Evolutionary conservation across 768 basidiomycete species (phyloP).

Genomic region (Suillus placidus): DNA sequence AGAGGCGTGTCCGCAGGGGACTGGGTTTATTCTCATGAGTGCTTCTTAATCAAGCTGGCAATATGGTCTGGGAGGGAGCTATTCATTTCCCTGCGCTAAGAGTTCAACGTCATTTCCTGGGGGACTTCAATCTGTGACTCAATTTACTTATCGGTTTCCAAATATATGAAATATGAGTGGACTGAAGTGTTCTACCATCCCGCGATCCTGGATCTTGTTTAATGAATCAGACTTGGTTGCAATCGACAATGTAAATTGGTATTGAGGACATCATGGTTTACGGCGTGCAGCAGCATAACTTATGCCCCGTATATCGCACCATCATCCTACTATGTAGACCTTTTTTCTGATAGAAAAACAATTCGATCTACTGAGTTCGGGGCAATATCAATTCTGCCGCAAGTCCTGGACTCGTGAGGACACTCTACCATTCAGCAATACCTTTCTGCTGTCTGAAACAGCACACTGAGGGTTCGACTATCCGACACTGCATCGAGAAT

Average conservation of each 20-base stretch:
- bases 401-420: too few relatives aligned
- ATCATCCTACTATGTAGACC: too few relatives aligned
- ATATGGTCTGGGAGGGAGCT: background rate
- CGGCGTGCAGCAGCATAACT: too few relatives aligned
- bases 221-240: conserved; percentile 23
- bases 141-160: background rate
- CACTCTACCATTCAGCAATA: too few relatives aligned
- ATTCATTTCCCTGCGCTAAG: background rate
- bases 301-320: too few relatives aligned
- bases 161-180: conserved; percentile 32
- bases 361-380: too few relatives aligned
- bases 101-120: background rate
- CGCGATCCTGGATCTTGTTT: conserved; percentile 14
- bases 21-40: background rate
- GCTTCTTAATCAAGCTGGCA: background rate
- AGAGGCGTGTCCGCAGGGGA: background rate
- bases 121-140: background rate
- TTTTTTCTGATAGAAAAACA: too few relatives aligned
- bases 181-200: conserved; percentile 36
- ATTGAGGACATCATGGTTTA: background rate
- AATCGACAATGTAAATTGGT: conserved; percentile 26
- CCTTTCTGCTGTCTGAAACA: too few relatives aligned
- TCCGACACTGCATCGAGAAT: too few relatives aligned
- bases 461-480: too few relatives aligned
- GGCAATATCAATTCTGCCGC: too few relatives aligned